phyloP scores from a whole-genome alignment of 352 stramenopile genomes.

The Phytophthora citrophthora region DNA sequence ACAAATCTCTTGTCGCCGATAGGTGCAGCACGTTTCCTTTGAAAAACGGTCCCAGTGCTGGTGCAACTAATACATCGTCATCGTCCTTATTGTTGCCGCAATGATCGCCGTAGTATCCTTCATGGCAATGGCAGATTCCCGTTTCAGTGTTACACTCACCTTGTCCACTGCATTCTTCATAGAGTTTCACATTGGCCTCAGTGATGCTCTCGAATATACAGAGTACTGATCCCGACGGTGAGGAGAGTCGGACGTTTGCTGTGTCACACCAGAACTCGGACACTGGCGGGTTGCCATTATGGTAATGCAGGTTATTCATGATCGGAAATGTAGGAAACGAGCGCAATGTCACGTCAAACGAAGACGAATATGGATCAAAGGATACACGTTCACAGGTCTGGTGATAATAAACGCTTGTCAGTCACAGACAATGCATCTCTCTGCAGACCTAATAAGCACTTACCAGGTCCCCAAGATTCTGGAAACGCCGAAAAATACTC shows the following conservation, averaged over 20 bases:
- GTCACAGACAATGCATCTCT: background rate
- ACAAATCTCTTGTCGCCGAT: slow-evolving; percentile 47
- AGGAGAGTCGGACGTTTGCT: slow-evolving; percentile 33
- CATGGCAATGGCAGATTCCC: slow-evolving; percentile 63
- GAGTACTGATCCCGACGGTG: slow-evolving; percentile 23
- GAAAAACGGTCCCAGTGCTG: slow-evolving; percentile 65
- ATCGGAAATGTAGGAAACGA: slow-evolving; percentile 74
- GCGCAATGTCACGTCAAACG: slow-evolving; percentile 66
- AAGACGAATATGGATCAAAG: slow-evolving; percentile 39
- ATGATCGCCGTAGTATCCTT: slow-evolving; percentile 74
- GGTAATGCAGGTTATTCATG: slow-evolving; percentile 83
- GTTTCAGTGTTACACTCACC: slow-evolving; percentile 55
- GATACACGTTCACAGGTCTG: slow-evolving; percentile 48
- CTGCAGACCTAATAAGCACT: slow-evolving; percentile 2
- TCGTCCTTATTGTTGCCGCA: slow-evolving; percentile 73
- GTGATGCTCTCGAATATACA: slow-evolving; percentile 58
- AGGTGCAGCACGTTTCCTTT: slow-evolving; percentile 72
- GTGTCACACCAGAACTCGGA: slow-evolving; percentile 70
- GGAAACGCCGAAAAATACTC: slow-evolving; percentile 68
- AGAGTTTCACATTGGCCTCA: slow-evolving; percentile 54
- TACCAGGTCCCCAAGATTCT: slow-evolving; percentile 72
- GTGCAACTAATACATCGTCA: slow-evolving; percentile 60
- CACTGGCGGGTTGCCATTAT: slow-evolving; percentile 60
- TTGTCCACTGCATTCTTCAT: slow-evolving; percentile 67
- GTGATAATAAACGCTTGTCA: background rate